Conservation (phyloP, 169 alveolate species). For the Cystoisospora suis region DNA sequence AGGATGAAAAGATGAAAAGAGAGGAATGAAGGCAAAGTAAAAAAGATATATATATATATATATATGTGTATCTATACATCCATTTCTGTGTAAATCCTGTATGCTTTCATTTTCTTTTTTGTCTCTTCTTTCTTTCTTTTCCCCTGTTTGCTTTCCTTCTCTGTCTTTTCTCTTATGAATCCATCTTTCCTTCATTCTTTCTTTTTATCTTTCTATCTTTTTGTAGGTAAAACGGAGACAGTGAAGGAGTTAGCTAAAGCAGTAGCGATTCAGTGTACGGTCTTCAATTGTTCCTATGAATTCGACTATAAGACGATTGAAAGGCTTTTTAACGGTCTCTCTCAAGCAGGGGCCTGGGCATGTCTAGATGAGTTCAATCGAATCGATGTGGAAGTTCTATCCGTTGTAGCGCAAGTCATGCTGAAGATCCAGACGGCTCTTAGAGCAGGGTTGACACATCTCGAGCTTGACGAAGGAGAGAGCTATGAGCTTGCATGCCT, state of each 20-base stretch:
- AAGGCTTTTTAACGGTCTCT: conserved; percentile 93
- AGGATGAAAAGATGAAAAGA: too few relatives aligned
- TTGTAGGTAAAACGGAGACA: conserved; percentile 96
- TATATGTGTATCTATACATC: neutral
- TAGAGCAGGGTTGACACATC: conserved; percentile 81
- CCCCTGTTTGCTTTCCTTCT: neutral
- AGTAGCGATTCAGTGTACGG: conserved; percentile 93
- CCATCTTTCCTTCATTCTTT: neutral
- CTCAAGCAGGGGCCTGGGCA: conserved; percentile 97
- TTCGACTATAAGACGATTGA: conserved; percentile 91
- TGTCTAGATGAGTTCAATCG: conserved; percentile 97
- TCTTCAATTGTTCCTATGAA: conserved; percentile 94
- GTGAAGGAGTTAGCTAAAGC: conserved; percentile 94
- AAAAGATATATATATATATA: neutral
- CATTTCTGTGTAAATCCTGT: neutral
- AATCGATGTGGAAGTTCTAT: conserved; percentile 92
- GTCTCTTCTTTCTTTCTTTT: neutral
- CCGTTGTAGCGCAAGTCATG: conserved; percentile 94
- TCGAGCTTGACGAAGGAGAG: conserved; percentile 78
- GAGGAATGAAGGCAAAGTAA: neutral
- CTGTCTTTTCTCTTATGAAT: too few relatives aligned
- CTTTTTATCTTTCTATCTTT: neutral
- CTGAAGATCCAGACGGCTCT: conserved; percentile 90
- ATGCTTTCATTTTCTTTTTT: neutral
- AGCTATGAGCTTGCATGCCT: too few relatives aligned